Percentiles rank a stretch among this genome's conserved stretches.
phyloP scores from a whole-genome alignment of 768 basidiomycete species.

The Russula dissimulans region DNA sequence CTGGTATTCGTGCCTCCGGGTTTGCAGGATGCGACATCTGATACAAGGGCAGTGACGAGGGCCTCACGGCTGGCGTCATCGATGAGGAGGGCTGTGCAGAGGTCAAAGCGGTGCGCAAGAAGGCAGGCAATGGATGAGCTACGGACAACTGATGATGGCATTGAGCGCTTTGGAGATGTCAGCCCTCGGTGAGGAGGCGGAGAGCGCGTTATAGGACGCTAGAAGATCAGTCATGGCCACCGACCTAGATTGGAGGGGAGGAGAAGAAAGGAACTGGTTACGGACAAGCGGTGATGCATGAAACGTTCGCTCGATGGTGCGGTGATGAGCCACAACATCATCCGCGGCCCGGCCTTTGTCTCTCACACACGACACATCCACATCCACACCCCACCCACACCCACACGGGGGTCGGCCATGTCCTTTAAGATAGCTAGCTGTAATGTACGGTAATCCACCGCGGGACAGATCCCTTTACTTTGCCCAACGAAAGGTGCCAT shows the following conservation, averaged over 20 bases:
- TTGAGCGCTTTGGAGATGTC: conserved; percentile 41
- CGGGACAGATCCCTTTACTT: not conserved
- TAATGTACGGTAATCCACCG: too few species aligned
- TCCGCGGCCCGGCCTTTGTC: not conserved
- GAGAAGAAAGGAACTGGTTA: not conserved
- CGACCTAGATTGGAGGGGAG: not conserved
- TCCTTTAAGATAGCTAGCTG: too few species aligned
- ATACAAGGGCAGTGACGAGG: conserved; percentile 1
- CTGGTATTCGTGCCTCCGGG: conserved; percentile 10
- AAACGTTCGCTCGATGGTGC: not conserved
- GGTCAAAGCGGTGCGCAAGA: conserved; percentile 36
- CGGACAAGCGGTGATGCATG: conserved; percentile 3
- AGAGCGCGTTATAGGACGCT: conserved; percentile 35
- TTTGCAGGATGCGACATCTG: conserved; percentile 7
- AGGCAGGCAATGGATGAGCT: not conserved
- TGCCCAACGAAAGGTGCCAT: not conserved
- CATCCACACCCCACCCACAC: not conserved
- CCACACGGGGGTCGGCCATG: too few species aligned
- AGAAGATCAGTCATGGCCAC: conserved; percentile 38
- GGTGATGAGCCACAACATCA: not conserved
- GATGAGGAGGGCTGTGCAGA: conserved; percentile 32
- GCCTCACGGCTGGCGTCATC: conserved; percentile 1
- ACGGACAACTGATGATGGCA: conserved; percentile 41
- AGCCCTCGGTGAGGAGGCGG: conserved; percentile 15
- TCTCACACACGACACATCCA: too few species aligned